A percentile compares a stretch with the other conserved stretches of the same genome.
Evolutionary conservation across 768 basidiomycete species (phyloP).

Genomic region (Boletus bicolor): DNA sequence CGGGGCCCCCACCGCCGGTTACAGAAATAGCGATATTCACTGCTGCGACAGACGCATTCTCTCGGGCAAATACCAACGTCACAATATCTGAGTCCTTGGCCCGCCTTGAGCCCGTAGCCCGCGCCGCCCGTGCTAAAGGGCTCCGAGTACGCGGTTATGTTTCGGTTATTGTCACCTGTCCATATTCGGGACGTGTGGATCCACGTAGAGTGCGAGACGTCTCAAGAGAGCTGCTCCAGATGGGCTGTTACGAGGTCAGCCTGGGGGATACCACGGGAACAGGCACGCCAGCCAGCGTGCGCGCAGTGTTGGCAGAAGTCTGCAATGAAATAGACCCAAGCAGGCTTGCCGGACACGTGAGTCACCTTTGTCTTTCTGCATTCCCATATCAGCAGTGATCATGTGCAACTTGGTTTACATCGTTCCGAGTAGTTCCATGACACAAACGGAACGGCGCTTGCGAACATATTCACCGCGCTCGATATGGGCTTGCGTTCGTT

Average conservation of each 20-base stretch:
- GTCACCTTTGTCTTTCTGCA: constrained; percentile 34
- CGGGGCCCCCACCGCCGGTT: constrained; percentile 47
- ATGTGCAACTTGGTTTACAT: not conserved
- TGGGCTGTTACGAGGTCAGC: constrained; percentile 94
- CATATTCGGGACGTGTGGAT: constrained; percentile 79
- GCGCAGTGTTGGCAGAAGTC: constrained; percentile 68
- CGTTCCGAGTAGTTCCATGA: constrained; percentile 68
- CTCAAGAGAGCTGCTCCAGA: constrained; percentile 66
- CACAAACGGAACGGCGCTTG: constrained; percentile 80
- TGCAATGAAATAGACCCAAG: constrained; percentile 56
- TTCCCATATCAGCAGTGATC: not conserved
- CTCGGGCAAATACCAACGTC: constrained; percentile 79
- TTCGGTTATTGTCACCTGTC: constrained; percentile 79
- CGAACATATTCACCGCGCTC: constrained; percentile 72
- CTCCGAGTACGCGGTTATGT: constrained; percentile 82
- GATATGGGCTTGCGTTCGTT: constrained; percentile 75
- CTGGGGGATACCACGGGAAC: constrained; percentile 91
- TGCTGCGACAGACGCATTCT: constrained; percentile 84
- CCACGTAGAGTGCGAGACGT: constrained; percentile 64
- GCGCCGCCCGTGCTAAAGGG: constrained; percentile 54
- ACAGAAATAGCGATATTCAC: constrained; percentile 90
- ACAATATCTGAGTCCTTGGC: constrained; percentile 67
- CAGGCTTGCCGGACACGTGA: constrained; percentile 60
- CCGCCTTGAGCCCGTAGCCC: constrained; percentile 59
- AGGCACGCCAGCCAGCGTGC: constrained; percentile 69